phyloP scores from a whole-genome alignment of 1,139 yeast species.

The Suhomyces maxii region DNA sequence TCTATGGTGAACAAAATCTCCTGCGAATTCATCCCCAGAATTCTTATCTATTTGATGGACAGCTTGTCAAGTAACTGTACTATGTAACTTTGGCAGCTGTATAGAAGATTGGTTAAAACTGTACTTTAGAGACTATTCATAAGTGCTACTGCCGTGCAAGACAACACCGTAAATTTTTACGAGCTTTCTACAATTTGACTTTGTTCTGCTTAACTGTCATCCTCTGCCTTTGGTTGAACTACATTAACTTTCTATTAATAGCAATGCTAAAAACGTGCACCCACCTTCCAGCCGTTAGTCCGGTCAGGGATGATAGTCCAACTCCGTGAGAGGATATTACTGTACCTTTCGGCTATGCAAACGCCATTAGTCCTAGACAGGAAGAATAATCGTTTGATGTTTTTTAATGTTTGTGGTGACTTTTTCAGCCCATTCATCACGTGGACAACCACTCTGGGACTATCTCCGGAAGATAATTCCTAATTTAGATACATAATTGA shows the following conservation, averaged over 20 bases:
- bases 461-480: no score
- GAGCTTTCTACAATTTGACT: neutral
- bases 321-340: constrained; percentile 23
- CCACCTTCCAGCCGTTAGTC: no score
- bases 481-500: no score
- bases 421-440: neutral
- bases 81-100: no score
- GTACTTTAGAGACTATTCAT: no score
- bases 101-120: no score
- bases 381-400: neutral
- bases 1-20: no score
- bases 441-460: neutral
- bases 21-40: no score
- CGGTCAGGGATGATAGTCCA: constrained; percentile 1
- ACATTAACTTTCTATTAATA: neutral
- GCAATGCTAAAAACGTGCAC: constrained; percentile 4
- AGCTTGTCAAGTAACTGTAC: no score
- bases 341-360: constrained; percentile 1
- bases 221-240: constrained; percentile 28
- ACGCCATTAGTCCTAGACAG: neutral
- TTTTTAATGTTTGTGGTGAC: neutral
- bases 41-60: no score
- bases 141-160: no score
- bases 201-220: neutral
- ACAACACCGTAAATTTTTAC: neutral